phyloP scores from a whole-genome alignment of 2,329 filamentous ascomycete species.

The Lecanosticta acicola region DNA sequence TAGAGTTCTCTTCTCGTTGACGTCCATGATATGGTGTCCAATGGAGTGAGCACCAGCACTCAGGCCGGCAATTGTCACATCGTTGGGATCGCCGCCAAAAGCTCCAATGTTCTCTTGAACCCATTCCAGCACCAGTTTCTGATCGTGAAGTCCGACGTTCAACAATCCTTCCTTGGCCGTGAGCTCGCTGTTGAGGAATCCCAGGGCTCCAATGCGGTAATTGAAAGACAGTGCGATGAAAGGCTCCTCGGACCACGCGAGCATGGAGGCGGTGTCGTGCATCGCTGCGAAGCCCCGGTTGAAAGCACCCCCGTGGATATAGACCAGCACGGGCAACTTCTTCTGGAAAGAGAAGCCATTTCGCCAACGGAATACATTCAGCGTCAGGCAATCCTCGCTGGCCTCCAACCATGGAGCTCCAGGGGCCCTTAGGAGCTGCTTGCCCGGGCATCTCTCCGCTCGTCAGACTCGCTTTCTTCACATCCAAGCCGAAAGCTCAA shows the following conservation, averaged over 20 bases:
- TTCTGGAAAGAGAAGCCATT: conserved; percentile 32
- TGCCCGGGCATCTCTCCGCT: conserved; percentile 23
- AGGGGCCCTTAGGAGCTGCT: conserved; percentile 22
- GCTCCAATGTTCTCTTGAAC: conserved; percentile 36
- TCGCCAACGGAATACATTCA: conserved; percentile 52
- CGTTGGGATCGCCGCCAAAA: conserved; percentile 34
- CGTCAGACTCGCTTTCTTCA: conserved; percentile 1
- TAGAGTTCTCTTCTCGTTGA: conserved; percentile 33
- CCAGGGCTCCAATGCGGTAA: conserved; percentile 61
- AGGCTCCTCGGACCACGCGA: conserved; percentile 46
- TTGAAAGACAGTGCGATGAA: conserved; percentile 55
- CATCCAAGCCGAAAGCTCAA: conserved; percentile 20
- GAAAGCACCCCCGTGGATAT: conserved; percentile 60
- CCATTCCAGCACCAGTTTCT: conserved; percentile 41
- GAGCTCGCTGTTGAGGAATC: conserved; percentile 56
- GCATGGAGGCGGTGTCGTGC: conserved; percentile 50
- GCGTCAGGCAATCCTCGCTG: conserved; percentile 53
- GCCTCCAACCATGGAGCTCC: conserved; percentile 21
- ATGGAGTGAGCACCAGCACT: conserved; percentile 62
- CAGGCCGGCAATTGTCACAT: conserved; percentile 31
- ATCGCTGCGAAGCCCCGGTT: conserved; percentile 43
- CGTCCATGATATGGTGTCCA: conserved; percentile 60
- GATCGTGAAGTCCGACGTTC: conserved; percentile 37
- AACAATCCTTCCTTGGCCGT: conserved; percentile 50
- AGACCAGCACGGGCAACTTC: conserved; percentile 52